Conservation (phyloP, 768 basidiomycete species). For the Amanita pseudoporphyria region DNA sequence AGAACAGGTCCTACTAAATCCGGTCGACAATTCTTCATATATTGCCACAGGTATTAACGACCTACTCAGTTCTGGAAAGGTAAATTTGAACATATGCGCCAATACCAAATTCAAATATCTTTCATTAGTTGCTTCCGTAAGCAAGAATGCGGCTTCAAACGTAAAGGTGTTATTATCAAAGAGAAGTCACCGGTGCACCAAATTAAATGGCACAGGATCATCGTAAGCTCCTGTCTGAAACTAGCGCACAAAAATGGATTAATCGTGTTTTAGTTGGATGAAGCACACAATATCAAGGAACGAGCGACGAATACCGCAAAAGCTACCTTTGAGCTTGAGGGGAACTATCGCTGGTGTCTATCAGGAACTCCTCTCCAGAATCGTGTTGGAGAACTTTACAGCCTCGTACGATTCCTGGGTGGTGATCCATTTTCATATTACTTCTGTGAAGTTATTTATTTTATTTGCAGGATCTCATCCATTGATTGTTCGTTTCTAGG, state of each 20-base stretch:
- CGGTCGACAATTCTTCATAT: background rate
- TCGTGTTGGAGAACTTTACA: slow-evolving; percentile 97
- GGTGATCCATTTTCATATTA: slow-evolving; percentile 89
- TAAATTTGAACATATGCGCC: slow-evolving; percentile 7
- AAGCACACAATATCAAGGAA: slow-evolving; percentile 98
- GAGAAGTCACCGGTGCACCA: slow-evolving; percentile 82
- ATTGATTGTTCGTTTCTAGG: slow-evolving; percentile 30
- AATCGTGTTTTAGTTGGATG: slow-evolving; percentile 55
- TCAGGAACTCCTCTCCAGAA: slow-evolving; percentile 97
- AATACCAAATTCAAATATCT: background rate
- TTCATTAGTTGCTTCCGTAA: slow-evolving; percentile 71
- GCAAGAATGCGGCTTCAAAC: slow-evolving; percentile 87
- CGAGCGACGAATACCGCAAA: slow-evolving; percentile 91
- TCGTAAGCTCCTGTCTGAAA: slow-evolving; percentile 34
- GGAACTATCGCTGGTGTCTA: slow-evolving; percentile 86
- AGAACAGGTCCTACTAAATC: slow-evolving; percentile 14
- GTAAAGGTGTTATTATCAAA: slow-evolving; percentile 74
- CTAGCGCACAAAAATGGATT: background rate
- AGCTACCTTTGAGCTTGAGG: slow-evolving; percentile 84
- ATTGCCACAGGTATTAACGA: slow-evolving; percentile 57
- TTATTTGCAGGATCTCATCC: background rate
- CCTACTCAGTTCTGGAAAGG: slow-evolving; percentile 81
- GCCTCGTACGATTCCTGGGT: slow-evolving; percentile 86
- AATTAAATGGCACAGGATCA: slow-evolving; percentile 76
- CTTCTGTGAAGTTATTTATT: slow-evolving; percentile 52